Evolutionary conservation across 2,329 filamentous ascomycete species (phyloP).

Genomic region (Ramichloridium luteum): DNA sequence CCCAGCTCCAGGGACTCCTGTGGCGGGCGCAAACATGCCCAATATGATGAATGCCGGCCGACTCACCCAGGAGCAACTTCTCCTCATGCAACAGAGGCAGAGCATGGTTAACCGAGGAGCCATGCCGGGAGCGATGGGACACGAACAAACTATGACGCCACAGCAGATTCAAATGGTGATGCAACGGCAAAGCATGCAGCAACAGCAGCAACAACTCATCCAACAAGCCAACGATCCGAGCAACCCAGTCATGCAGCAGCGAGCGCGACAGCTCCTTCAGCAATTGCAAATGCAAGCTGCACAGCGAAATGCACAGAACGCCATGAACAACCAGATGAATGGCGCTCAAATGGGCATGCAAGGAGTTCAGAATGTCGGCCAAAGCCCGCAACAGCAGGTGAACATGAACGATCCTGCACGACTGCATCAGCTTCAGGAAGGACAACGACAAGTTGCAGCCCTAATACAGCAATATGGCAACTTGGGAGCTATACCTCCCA

Average conservation of each 20-base stretch:
- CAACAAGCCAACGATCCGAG: not conserved
- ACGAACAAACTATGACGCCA: constrained; percentile 17
- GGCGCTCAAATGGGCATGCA: constrained; percentile 13
- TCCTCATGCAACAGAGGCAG: constrained; percentile 24
- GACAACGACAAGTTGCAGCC: constrained; percentile 11
- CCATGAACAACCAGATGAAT: constrained; percentile 9
- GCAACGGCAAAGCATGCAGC: constrained; percentile 24
- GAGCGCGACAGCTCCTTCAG: not conserved
- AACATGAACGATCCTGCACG: constrained; percentile 12
- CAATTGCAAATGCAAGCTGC: constrained; percentile 7
- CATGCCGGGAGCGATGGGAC: constrained; percentile 12
- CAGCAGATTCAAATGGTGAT: constrained; percentile 25
- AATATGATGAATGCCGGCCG: constrained; percentile 17
- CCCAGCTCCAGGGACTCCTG: constrained; percentile 20
- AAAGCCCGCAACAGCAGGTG: constrained; percentile 14
- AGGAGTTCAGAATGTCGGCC: constrained; percentile 11
- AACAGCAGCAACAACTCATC: constrained; percentile 21
- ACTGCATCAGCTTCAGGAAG: constrained; percentile 12
- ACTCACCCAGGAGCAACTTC: constrained; percentile 22
- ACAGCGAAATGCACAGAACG: constrained; percentile 14
- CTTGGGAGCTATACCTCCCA: constrained; percentile 13
- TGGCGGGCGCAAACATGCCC: constrained; percentile 11
- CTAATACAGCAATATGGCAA: constrained; percentile 13
- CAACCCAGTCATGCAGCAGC: constrained; percentile 6
- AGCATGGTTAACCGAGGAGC: constrained; percentile 14